Evolutionary conservation across 345 rosid genomes (phyloP), one percentile per base, ranked within the genome.

Genomic region (Erysimum cheiranthoides): DNA sequence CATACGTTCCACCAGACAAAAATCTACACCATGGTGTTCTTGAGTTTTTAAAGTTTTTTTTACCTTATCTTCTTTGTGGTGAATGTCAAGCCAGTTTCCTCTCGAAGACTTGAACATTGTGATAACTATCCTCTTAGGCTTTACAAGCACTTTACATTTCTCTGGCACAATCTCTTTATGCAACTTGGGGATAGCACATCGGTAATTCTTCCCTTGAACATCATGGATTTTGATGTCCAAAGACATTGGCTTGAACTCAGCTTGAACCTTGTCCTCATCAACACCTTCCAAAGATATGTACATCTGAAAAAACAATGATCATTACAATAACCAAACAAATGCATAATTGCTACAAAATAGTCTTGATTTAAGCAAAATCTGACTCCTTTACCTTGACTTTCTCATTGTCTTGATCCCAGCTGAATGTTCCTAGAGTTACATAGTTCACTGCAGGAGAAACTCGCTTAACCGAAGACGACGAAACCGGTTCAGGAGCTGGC

Each of bases 321-420:
- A 21, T 45, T 5, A 51, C 9, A 7, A 59, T 31, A 50, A 38
- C 73, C 45, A 60, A 5, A 62, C 13, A 4, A 39, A 62, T 38
- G 69, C 57, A 42, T 0, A 6, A n/a, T 0, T 35, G 18, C 6
- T 14, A 5, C 16, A n/a, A 25, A 50, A 38, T 0, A 5, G 63
- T 56, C 32, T 66, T 54, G 49, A 73, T 38, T 38, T 1, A n/a
- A 3, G 27, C 13, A 17, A 54, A 66, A 14, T 36, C 30, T 28
- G 36, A 14, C 30, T 40, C 1, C 34, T n/a, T 32, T 82, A 92
- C 99, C 98, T 92, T 95, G 75, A 92, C 88, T 85, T 89, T 95
- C 32, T 92, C 98, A 78, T 74, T 87, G 75, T 95, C 99, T 85
- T 95, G 98, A 81, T 95, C 99, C 94, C 93, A 95, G 85, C 98